Conservation (phyloP, 2,329 filamentous ascomycete species). For the Pseudomassariella vexata region DNA sequence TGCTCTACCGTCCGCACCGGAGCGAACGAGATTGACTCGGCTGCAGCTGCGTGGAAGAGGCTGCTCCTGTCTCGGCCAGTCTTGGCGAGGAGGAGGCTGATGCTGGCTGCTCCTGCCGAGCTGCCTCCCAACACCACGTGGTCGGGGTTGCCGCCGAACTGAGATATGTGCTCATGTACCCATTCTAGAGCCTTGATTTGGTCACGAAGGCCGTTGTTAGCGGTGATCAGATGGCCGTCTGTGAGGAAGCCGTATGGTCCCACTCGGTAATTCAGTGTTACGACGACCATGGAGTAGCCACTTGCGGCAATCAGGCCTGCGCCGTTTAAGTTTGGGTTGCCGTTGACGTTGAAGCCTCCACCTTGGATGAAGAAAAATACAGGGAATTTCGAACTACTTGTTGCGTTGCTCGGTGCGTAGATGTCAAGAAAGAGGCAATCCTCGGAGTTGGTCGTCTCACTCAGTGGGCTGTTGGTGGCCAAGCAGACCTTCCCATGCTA, state of each 20-base stretch:
- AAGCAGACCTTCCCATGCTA: constrained; percentile 22
- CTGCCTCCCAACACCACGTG: constrained; percentile 65
- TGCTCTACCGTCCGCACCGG: constrained; percentile 38
- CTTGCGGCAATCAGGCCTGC: constrained; percentile 55
- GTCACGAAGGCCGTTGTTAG: constrained; percentile 67
- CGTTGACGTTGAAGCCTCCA: constrained; percentile 51
- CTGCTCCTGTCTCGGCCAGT: constrained; percentile 41
- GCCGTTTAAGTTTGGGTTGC: constrained; percentile 50
- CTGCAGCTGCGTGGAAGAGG: constrained; percentile 46
- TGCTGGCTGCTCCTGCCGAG: constrained; percentile 61
- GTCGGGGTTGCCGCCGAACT: constrained; percentile 64
- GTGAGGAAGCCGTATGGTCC: constrained; percentile 69
- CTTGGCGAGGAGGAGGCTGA: constrained; percentile 56
- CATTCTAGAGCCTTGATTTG: constrained; percentile 65
- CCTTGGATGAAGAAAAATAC: constrained; percentile 58
- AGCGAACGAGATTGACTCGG: constrained; percentile 46
- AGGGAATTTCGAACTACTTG: constrained; percentile 46
- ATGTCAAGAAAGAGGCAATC: constrained; percentile 67
- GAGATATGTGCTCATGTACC: constrained; percentile 59
- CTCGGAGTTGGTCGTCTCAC: constrained; percentile 36
- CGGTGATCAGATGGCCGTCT: constrained; percentile 45
- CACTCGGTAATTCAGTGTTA: constrained; percentile 72
- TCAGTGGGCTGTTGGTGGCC: constrained; percentile 12
- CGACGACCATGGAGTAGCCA: constrained; percentile 57
- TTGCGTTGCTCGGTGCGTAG: constrained; percentile 52